Conservation (phyloP, 257 asterid genomes). For the Orobanche coerulescens region DNA sequence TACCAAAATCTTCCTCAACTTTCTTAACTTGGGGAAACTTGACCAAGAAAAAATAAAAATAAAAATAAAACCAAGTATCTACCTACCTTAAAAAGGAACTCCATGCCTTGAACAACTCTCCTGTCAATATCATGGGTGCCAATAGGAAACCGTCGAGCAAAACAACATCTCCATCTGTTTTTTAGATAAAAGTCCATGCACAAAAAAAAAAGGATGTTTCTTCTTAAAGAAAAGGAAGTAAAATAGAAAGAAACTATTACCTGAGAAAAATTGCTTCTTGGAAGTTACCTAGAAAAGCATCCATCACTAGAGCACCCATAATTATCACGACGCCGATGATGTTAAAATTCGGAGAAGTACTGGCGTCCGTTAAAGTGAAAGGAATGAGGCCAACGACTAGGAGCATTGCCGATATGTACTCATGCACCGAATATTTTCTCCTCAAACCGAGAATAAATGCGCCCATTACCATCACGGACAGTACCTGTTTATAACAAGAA, state of each 20-base stretch:
- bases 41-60: neutral
- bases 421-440: constrained; percentile 77
- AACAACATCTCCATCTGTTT: constrained; percentile 64
- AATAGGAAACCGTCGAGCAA: constrained; percentile 63
- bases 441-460: constrained; percentile 88
- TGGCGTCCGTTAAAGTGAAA: constrained; percentile 84
- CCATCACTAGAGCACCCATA: constrained; percentile 79
- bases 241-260: constrained; percentile 23
- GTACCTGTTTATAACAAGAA: constrained; percentile 38
- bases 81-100: constrained; percentile 45
- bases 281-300: constrained; percentile 75
- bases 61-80: neutral
- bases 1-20: neutral
- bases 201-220: neutral
- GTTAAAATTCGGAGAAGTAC: constrained; percentile 81
- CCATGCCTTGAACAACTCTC: constrained; percentile 60
- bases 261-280: constrained; percentile 96
- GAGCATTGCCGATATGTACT: constrained; percentile 69
- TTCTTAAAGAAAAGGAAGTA: neutral
- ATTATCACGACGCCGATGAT: constrained; percentile 74
- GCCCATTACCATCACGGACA: constrained; percentile 96
- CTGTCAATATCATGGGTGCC: constrained; percentile 58
- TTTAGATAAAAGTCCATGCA: neutral
- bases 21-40: neutral
- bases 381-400: constrained; percentile 66